Evolutionary conservation across 2,329 filamentous ascomycete species (phyloP).

Genomic region (Sporothrix globosa): DNA sequence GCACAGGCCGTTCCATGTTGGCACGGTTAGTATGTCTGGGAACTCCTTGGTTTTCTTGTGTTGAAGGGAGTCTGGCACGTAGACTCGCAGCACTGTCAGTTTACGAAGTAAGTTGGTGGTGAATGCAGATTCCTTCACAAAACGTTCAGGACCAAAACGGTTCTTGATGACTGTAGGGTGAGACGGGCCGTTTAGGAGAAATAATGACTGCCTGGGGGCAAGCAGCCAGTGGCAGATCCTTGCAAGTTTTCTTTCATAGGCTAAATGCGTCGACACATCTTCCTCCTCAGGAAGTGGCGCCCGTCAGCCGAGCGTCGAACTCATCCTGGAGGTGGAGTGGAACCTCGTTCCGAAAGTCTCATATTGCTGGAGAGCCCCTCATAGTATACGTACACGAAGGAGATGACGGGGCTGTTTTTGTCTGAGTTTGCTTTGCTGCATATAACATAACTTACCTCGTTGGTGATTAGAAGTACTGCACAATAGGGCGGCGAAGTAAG

Average conservation of each 20-base stretch:
- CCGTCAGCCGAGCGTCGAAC: conserved; percentile 2
- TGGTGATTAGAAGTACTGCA: neutral
- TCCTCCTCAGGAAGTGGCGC: conserved; percentile 4
- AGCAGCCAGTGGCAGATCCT: conserved; percentile 12
- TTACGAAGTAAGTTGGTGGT: neutral
- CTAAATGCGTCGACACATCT: conserved; percentile 7
- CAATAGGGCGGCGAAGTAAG: neutral
- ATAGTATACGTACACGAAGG: neutral
- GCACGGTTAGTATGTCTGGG: neutral
- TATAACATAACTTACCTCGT: neutral
- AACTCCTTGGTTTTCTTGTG: too few relatives aligned
- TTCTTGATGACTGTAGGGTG: neutral
- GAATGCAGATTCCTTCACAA: neutral
- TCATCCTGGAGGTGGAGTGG: neutral
- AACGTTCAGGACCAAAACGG: neutral
- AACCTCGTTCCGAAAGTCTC: neutral
- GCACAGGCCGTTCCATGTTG: conserved; percentile 12
- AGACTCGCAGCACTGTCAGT: neutral
- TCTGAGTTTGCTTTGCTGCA: neutral
- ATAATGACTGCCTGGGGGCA: conserved; percentile 6
- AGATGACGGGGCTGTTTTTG: neutral
- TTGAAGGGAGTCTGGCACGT: too few relatives aligned
- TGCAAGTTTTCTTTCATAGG: conserved; percentile 7
- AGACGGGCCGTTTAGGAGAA: conserved; percentile 28
- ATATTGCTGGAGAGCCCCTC: conserved; percentile 1